phyloP scores from a whole-genome alignment of 441 rosid genomes.

The Populus hybrid region DNA sequence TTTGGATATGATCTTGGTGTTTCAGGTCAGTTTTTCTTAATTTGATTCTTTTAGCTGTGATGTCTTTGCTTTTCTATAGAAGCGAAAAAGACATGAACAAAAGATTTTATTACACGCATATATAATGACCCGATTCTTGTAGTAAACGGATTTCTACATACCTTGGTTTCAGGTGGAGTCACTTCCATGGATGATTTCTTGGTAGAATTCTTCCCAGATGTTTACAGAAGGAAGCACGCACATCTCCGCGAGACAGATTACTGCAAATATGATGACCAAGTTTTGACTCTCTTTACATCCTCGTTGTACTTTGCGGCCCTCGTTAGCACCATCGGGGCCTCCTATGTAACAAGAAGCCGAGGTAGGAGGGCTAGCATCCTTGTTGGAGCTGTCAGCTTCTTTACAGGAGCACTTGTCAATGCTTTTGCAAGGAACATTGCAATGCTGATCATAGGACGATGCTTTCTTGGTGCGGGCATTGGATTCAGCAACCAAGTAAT shows the following conservation, averaged over 20 bases:
- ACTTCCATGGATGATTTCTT: constrained; percentile 96
- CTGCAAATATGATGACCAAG: constrained; percentile 80
- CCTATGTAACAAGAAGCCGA: constrained; percentile 52
- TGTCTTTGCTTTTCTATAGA: not conserved
- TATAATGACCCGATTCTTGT: not conserved
- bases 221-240: constrained; percentile 60
- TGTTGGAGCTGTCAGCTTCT: constrained; percentile 69
- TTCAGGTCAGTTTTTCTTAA: constrained; percentile 44
- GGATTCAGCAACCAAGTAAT: constrained; percentile 84
- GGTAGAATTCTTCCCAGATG: constrained; percentile 63
- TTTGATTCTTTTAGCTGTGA: not conserved
- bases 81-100: not conserved
- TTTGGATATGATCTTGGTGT: constrained; percentile 90
- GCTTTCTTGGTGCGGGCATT: constrained; percentile 70
- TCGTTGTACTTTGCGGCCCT: constrained; percentile 82
- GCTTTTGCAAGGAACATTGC: constrained; percentile 60
- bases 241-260: constrained; percentile 78
- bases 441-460: constrained; percentile 69
- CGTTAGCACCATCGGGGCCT: constrained; percentile 69
- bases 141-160: not conserved
- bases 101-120: too few relatives aligned
- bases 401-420: constrained; percentile 62
- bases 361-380: constrained; percentile 70
- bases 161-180: constrained; percentile 59
- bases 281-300: constrained; percentile 80